These are phyloP conservation scores for Lentinula novae-zelandiae DNA, from an alignment of 1,284 basidiomycete genomes.

Conservation along the genomic window DNA sequence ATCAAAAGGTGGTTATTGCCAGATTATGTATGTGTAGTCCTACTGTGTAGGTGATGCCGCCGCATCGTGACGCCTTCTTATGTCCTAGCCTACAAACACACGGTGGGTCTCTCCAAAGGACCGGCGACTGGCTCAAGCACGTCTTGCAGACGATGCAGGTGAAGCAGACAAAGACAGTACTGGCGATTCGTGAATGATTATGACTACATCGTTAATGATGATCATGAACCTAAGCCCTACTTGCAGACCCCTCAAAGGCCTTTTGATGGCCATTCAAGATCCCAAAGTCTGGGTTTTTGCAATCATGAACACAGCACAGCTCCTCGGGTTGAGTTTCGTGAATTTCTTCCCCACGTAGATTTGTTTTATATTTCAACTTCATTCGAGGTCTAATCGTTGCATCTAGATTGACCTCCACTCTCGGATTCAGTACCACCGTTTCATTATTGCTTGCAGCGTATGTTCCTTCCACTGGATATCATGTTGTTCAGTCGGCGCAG, in stretches of 20 bases:
- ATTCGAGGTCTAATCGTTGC: background rate
- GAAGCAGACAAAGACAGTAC: constrained; percentile 60
- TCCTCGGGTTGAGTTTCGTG: constrained; percentile 66
- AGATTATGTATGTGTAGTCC: constrained; percentile 41
- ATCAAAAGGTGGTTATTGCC: constrained; percentile 46
- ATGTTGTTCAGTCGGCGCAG: background rate
- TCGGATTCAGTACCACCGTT: constrained; percentile 59
- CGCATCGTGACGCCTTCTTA: background rate
- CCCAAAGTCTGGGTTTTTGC: constrained; percentile 59
- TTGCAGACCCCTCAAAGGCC: constrained; percentile 44
- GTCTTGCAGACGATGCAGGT: constrained; percentile 74
- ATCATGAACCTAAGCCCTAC: background rate
- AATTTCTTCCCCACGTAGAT: constrained; percentile 72
- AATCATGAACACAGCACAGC: constrained; percentile 45
- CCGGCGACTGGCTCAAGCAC: constrained; percentile 61
- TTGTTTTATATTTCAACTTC: background rate
- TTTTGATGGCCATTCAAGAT: constrained; percentile 60
- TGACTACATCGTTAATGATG: background rate
- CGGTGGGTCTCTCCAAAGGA: constrained; percentile 59
- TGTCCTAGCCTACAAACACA: constrained; percentile 58
- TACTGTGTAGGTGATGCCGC: background rate
- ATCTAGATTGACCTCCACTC: constrained; percentile 55
- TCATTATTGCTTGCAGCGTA: constrained; percentile 63
- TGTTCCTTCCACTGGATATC: constrained; percentile 25
- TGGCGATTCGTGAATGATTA: constrained; percentile 27